Conservation (phyloP, 2,329 filamentous ascomycete genomes). For the Teratosphaeria pseudoeucalypti region DNA sequence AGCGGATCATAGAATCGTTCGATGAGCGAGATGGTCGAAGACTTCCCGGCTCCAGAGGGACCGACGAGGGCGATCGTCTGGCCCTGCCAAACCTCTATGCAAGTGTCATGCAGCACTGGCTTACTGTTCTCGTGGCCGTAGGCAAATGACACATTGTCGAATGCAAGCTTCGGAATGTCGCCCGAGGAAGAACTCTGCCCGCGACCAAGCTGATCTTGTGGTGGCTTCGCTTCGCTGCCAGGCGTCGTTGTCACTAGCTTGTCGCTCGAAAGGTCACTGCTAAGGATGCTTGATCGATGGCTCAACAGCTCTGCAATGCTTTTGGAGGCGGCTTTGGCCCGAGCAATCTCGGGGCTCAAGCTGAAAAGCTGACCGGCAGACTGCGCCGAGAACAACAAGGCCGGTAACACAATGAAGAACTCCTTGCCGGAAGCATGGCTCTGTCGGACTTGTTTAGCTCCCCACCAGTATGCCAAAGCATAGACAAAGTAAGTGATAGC, state of each 20-base stretch:
- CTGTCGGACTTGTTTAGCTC: constrained; percentile 32
- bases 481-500: constrained; percentile 39
- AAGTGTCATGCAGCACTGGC: constrained; percentile 37
- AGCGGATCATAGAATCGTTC: constrained; percentile 37
- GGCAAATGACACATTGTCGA: constrained; percentile 30
- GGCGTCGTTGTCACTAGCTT: background rate
- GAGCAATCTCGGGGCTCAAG: constrained; percentile 35
- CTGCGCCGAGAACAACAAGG: constrained; percentile 38
- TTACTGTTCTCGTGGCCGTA: constrained; percentile 29
- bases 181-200: background rate
- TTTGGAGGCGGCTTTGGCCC: constrained; percentile 35
- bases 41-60: constrained; percentile 37
- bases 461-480: constrained; percentile 41
- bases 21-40: constrained; percentile 35
- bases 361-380: constrained; percentile 38
- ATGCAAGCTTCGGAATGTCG: constrained; percentile 12
- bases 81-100: constrained; percentile 38
- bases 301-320: constrained; percentile 35
- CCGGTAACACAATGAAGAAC: constrained; percentile 38
- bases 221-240: background rate
- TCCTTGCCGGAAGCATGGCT: constrained; percentile 31
- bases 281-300: constrained; percentile 30
- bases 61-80: constrained; percentile 43
- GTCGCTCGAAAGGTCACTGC: background rate
- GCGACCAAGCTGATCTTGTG: background rate